A percentile compares a stretch with the other conserved stretches of the same genome.
Conservation (phyloP, 345 rosid genomes). For the Ricinus communis region DNA sequence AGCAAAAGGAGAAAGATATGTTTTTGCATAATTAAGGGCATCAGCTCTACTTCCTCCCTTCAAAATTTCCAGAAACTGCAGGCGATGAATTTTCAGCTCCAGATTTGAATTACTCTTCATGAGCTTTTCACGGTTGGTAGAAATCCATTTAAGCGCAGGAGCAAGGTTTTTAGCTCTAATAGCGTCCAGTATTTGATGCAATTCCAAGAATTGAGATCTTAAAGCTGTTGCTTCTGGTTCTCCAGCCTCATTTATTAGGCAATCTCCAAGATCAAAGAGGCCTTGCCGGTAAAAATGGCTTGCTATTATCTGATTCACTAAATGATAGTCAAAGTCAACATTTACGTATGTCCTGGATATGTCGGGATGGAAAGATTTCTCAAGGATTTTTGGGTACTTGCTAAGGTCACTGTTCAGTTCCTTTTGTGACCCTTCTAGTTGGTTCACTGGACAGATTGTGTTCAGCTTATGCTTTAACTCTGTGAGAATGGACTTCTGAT, state of each 20-base stretch:
- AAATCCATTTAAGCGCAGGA: conserved; percentile 80
- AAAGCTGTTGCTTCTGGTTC: conserved; percentile 41
- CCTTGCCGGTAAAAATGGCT: conserved; percentile 71
- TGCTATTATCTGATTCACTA: conserved; percentile 61
- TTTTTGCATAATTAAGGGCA: conserved; percentile 62
- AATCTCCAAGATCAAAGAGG: conserved; percentile 78
- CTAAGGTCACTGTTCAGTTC: conserved; percentile 45
- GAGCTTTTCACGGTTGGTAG: conserved; percentile 50
- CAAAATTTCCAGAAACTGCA: conserved; percentile 62
- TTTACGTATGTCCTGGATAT: conserved; percentile 66
- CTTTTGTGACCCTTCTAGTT: conserved; percentile 61
- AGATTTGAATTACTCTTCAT: conserved; percentile 47
- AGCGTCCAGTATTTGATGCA: conserved; percentile 56
- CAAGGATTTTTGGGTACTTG: conserved; percentile 63
- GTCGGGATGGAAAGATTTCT: conserved; percentile 56
- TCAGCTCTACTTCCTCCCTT: conserved; percentile 47
- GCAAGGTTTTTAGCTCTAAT: conserved; percentile 48
- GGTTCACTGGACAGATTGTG: conserved; percentile 41
- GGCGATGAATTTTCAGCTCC: conserved; percentile 55
- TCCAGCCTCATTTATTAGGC: conserved; percentile 57
- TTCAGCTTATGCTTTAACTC: conserved; percentile 56
- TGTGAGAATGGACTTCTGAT: conserved; percentile 41
- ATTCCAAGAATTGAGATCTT: conserved; percentile 55
- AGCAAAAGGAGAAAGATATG: conserved; percentile 47
- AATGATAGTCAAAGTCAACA: conserved; percentile 53